Base-by-base conservation (phyloP, 768 basidiomycete species). In the Lenzites betulinus region DNA sequence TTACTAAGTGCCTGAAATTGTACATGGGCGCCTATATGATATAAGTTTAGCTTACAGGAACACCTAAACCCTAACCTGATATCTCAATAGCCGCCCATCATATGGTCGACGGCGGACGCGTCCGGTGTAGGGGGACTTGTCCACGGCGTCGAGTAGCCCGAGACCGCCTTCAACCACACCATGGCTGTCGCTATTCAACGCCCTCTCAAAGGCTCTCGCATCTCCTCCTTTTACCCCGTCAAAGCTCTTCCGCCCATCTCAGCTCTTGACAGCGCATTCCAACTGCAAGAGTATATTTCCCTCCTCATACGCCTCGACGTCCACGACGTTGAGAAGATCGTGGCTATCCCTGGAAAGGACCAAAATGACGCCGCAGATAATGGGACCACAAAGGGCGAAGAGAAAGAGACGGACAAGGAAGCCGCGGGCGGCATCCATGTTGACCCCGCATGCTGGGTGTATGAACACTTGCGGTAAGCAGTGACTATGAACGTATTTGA, bases 201-300 rank as follows among this genome's bases (percentile, higher is more conserved):
- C 36, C 91, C 91, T 16, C 75, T 86, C 25, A 87, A 89, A 15
- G 91, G 91, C 51, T 88, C 90, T 4, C 81, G 90, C 25, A 87
- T 92, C 22, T 87, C 89, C 9, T 83, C 89, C 0, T 93, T 93
- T 69, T 92, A 92, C 67, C 89, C 90, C 0, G 78, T 90, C 25
- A 91, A 90, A 70, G 79, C 68, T 8, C 78, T 92, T 2, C 90
- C 90, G 0, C 81, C 87, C 0, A 80, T 90, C 30, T 78, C 89
- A 0, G 83, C 87, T 1, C 78, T 96, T 30, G 90, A 95, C 76
- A 95, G 92, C 72, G 92, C 94, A 0, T 97, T 96, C 71, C 93
- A 96, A 70, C 82, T 96, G 7, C 93, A 96, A 68, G 96, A 98
- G 70, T 96, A 94, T 75, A 92, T 98, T 46, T 89, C 93, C 1